These are phyloP conservation scores for Aspergillus vadensis DNA, from an alignment of 2,329 filamentous ascomycete species.

Conservation along the genomic window DNA sequence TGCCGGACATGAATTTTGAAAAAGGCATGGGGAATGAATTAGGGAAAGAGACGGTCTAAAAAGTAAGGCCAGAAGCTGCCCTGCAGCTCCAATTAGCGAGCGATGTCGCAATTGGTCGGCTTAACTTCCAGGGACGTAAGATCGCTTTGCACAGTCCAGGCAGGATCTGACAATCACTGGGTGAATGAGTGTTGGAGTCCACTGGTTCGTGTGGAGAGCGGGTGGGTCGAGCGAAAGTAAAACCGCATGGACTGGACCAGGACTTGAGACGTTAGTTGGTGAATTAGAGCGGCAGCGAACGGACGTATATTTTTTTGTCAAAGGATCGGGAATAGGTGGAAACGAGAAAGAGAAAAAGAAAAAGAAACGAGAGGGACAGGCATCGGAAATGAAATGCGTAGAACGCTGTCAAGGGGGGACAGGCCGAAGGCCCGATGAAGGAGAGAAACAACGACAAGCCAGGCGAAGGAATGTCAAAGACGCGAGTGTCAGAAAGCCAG, in stretches of 20 bases:
- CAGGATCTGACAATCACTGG: conserved; percentile 5
- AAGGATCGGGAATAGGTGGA: not conserved
- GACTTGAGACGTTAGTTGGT: not conserved
- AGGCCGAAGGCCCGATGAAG: not conserved
- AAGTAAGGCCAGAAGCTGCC: conserved; percentile 3
- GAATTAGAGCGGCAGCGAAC: not conserved
- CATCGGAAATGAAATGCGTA: not conserved
- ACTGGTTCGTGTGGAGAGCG: conserved; percentile 9
- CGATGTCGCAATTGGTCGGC: conserved; percentile 6
- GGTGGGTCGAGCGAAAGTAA: conserved; percentile 4
- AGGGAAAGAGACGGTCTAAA: not conserved
- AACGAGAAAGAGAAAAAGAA: not conserved
- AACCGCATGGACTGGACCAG: conserved; percentile 5
- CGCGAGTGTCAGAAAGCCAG: conserved; percentile 3
- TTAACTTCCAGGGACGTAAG: not conserved
- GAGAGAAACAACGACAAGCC: conserved; percentile 1
- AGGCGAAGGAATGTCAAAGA: conserved; percentile 2
- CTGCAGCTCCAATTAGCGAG: conserved; percentile 7
- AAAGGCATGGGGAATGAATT: not conserved
- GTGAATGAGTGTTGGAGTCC: not conserved
- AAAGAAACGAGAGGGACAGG: not conserved
- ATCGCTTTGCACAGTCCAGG: conserved; percentile 5
- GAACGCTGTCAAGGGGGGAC: not conserved
- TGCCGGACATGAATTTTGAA: conserved; percentile 32
- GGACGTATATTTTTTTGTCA: not conserved